Conservation (phyloP, 2,329 filamentous ascomycete species). For the Aotearoamyces nothofagi region DNA sequence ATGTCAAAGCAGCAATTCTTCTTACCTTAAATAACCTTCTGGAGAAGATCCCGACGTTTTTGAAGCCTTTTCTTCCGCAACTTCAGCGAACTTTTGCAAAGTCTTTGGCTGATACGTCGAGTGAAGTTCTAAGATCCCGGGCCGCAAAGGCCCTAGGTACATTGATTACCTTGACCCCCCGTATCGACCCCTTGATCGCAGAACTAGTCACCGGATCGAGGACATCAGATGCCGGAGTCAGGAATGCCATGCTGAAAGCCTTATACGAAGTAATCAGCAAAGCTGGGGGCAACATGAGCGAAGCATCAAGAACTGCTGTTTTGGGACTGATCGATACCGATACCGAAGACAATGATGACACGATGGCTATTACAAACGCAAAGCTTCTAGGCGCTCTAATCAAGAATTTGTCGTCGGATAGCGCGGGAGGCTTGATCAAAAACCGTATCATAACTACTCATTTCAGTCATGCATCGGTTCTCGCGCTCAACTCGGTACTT, state of each 20-base stretch:
- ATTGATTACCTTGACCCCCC: constrained; percentile 85
- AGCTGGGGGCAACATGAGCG: constrained; percentile 88
- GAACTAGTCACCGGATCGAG: constrained; percentile 94
- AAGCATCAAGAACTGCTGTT: constrained; percentile 73
- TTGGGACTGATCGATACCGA: constrained; percentile 80
- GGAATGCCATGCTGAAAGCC: constrained; percentile 92
- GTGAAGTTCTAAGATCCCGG: constrained; percentile 71
- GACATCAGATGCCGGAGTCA: constrained; percentile 74
- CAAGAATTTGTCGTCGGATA: constrained; percentile 66
- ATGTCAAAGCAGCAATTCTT: constrained; percentile 90
- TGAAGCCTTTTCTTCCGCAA: constrained; percentile 95
- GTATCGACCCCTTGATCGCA: constrained; percentile 83
- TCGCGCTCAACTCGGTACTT: constrained; percentile 80
- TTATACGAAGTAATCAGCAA: constrained; percentile 94
- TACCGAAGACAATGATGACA: constrained; percentile 54
- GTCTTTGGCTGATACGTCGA: constrained; percentile 82
- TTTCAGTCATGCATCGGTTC: constrained; percentile 62
- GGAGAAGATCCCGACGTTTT: constrained; percentile 87
- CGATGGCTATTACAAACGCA: constrained; percentile 80
- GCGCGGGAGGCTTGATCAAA: constrained; percentile 42
- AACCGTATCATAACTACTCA: constrained; percentile 66
- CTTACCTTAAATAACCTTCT: constrained; percentile 88
- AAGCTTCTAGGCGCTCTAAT: constrained; percentile 80
- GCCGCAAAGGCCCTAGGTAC: constrained; percentile 91
- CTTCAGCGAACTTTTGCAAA: constrained; percentile 95